Conservation (phyloP, 176 grass and related monocot species). For the Lolium multiflorum region DNA sequence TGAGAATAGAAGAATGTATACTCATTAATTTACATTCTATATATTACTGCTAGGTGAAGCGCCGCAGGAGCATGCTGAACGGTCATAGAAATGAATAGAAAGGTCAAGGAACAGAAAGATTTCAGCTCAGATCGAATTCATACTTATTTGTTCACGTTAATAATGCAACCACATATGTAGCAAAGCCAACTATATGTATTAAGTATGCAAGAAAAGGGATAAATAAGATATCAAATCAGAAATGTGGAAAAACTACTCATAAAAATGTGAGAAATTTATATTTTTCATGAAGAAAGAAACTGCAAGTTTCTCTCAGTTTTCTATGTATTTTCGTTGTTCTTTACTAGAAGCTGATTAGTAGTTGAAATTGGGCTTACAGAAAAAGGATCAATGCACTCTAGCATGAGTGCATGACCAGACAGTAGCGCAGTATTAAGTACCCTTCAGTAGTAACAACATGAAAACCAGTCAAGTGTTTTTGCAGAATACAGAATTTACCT, state of each 20-base stretch:
- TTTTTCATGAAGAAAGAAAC: slow-evolving; percentile 10
- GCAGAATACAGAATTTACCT: slow-evolving; percentile 63
- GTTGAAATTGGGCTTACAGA: slow-evolving; percentile 12
- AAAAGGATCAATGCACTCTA: slow-evolving; percentile 27
- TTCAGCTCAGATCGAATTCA: slow-evolving; percentile 6
- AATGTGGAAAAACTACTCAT: not conserved
- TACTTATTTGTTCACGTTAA: not conserved
- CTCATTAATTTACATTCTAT: slow-evolving; percentile 24
- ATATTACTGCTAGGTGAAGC: slow-evolving; percentile 2
- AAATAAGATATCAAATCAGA: slow-evolving; percentile 13
- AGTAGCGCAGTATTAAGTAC: slow-evolving; percentile 35
- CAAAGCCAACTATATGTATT: slow-evolving; percentile 12
- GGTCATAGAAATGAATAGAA: slow-evolving; percentile 1
- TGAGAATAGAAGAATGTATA: not conserved
- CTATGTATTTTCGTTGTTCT: not conserved
- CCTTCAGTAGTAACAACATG: slow-evolving; percentile 9
- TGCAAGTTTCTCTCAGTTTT: slow-evolving; percentile 23
- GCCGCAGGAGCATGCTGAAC: not conserved
- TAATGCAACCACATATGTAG: not conserved
- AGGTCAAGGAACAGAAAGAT: slow-evolving; percentile 19
- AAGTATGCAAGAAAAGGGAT: not conserved
- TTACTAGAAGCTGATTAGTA: not conserved
- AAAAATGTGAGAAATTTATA: not conserved
- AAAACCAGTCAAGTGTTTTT: slow-evolving; percentile 2
- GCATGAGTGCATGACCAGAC: not conserved